A percentile compares a stretch with the other conserved stretches of the same genome.
These are phyloP conservation scores for Cytospora paraplurivora DNA, from an alignment of 2,329 filamentous ascomycete genomes.

Conservation along the genomic window DNA sequence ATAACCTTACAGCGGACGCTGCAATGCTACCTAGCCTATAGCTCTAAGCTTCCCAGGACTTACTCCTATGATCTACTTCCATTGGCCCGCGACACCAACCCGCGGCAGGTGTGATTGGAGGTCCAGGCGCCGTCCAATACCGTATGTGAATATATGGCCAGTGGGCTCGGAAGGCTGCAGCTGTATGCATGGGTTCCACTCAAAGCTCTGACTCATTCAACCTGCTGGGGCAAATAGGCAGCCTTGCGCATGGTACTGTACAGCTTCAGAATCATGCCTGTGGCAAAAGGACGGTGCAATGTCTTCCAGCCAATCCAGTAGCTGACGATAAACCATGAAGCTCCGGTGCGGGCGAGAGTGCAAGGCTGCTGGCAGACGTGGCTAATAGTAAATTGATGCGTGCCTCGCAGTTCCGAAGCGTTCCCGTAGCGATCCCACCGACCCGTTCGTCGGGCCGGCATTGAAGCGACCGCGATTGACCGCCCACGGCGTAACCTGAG, in stretches of 20 bases:
- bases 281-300: too few species aligned
- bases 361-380: too few species aligned
- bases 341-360: too few species aligned
- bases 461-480: not conserved
- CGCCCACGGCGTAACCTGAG: not conserved
- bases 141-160: not conserved
- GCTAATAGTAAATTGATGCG: too few species aligned
- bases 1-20: constrained; percentile 8
- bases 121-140: not conserved
- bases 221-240: not conserved
- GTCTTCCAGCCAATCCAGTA: too few species aligned
- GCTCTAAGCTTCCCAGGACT: not conserved
- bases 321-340: too few species aligned
- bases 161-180: not conserved
- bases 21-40: not conserved
- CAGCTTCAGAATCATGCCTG: too few species aligned
- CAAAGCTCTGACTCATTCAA: not conserved
- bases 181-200: not conserved
- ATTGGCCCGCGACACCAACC: not conserved
- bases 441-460: not conserved
- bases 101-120: not conserved
- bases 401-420: too few species aligned
- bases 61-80: not conserved
- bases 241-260: too few species aligned
- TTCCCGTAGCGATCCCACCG: not conserved